Base-by-base conservation (phyloP, 345 rosid species). In the Pelargonium nanum region DNA sequence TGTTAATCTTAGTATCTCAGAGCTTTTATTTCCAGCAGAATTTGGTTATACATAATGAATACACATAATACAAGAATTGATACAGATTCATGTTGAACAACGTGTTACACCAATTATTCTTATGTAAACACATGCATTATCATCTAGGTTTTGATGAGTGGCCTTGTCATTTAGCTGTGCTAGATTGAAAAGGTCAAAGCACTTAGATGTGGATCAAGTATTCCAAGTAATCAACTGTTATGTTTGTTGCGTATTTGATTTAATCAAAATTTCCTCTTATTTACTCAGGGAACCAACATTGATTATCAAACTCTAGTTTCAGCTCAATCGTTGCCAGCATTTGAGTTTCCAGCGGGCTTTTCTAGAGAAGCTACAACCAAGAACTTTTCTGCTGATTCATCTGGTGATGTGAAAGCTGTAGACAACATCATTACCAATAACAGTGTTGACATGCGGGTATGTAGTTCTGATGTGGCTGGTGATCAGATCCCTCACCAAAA, bases 261-360 rank as follows among this genome's bases (percentile, higher is more conserved):
- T n/a, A 28, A 28, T 28, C 3, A 28, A 2, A 28, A 7, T 28
- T 28, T 28, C 32, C 32, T 28, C 32, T 28, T 12, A 40, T 40
- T 2, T 40, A 40, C 48, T 40, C 73, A 76, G 77, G 75, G 58
- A 53, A 65, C 50, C 16, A 58, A 58, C 59, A 68, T 61, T 60
- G 68, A 65, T 20, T 57, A 56, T 58, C 77, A 61, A 55, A 71
- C 63, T 26, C 66, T 58, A 59, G 65, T 54, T 59, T 59, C 59
- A 1, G 57, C 55, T 59, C 68, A 74, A 23, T 57, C 53, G 28
- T 48, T 70, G 30, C 57, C 59, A 62, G 77, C 67, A 56, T 75
- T 78, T 61, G 76, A 74, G 40, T 69, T 75, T 64, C 72, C 74
- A 20, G 53, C 72, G 10, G 70, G 60, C 64, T 54, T 70, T 40